These are phyloP conservation scores for Globisporangium cylindrosporum DNA, from an alignment of 352 stramenopile species.

Conservation along the genomic window DNA sequence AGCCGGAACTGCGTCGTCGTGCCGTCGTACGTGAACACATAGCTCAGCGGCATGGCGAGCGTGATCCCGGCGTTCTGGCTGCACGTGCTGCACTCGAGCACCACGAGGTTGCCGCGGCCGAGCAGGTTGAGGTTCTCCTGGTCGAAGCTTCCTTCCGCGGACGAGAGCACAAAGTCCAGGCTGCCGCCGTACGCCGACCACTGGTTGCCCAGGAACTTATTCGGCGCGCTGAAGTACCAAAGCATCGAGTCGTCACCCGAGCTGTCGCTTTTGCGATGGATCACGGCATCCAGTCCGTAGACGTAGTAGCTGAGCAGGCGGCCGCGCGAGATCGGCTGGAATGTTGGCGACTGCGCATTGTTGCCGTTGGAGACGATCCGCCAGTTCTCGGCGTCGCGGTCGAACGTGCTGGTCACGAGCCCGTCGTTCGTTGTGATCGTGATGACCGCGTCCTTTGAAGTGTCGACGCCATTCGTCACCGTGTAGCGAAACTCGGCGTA, in stretches of 20 bases:
- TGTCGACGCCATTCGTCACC: slow-evolving; percentile 63
- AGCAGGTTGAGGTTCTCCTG: slow-evolving; percentile 70
- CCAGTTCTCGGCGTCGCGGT: slow-evolving; percentile 78
- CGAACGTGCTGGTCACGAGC: slow-evolving; percentile 86
- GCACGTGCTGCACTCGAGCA: slow-evolving; percentile 87
- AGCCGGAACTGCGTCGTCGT: slow-evolving; percentile 79
- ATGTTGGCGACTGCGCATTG: slow-evolving; percentile 22
- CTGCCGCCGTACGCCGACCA: slow-evolving; percentile 87
- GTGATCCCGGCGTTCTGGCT: slow-evolving; percentile 76
- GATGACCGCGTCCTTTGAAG: slow-evolving; percentile 69
- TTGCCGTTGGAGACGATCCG: slow-evolving; percentile 65
- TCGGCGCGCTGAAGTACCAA: slow-evolving; percentile 86
- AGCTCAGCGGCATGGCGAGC: slow-evolving; percentile 80
- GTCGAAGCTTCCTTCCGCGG: slow-evolving; percentile 87
- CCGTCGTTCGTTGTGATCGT: slow-evolving; percentile 65
- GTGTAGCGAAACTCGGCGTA: slow-evolving; percentile 88
- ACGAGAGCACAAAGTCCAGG: slow-evolving; percentile 89
- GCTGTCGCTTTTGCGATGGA: slow-evolving; percentile 57
- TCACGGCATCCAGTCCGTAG: slow-evolving; percentile 70
- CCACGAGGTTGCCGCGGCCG: slow-evolving; percentile 63
- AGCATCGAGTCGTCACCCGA: slow-evolving; percentile 67
- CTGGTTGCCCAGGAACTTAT: slow-evolving; percentile 88
- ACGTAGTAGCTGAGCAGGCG: slow-evolving; percentile 88
- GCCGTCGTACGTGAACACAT: slow-evolving; percentile 79
- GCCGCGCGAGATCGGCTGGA: slow-evolving; percentile 66